A percentile compares a stretch with the other conserved stretches of the same genome.
Evolutionary conservation across 441 rosid genomes (phyloP).

Genomic region (Adansonia gregorii): DNA sequence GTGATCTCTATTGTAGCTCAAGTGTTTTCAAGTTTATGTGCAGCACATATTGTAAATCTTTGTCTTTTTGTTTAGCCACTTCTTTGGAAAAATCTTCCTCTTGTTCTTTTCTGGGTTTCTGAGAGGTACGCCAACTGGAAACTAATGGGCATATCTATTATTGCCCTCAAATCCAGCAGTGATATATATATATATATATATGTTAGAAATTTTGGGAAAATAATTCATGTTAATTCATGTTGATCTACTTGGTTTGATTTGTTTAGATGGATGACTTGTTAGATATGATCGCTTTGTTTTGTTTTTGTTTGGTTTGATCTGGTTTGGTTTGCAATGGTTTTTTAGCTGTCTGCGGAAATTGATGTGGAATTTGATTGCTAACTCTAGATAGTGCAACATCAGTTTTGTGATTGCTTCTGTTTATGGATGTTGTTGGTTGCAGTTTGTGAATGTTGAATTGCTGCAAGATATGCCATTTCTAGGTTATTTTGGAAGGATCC

Average conservation of each 20-base stretch:
- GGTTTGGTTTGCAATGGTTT: neutral
- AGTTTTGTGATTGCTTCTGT: neutral
- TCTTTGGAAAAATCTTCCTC: neutral
- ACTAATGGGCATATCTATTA: neutral
- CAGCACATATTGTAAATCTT: conserved; percentile 1
- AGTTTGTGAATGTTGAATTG: neutral
- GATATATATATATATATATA: neutral
- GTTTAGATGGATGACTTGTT: neutral
- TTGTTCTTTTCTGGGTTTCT: neutral
- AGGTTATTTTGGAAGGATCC: conserved; percentile 21
- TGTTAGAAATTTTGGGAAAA: neutral
- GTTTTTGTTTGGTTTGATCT: neutral
- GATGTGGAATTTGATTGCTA: conserved; percentile 8
- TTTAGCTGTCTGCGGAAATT: neutral
- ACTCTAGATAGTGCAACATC: neutral
- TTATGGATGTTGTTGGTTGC: conserved; percentile 14
- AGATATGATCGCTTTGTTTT: neutral
- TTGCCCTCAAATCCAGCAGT: conserved; percentile 12
- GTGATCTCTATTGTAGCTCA: neutral
- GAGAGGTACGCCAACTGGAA: conserved; percentile 4
- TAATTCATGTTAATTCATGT: neutral
- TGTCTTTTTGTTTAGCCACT: neutral
- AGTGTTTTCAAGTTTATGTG: neutral
- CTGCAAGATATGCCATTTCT: conserved; percentile 7
- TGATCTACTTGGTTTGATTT: neutral